These are phyloP conservation scores for Pythium periplocum DNA, from an alignment of 352 stramenopile species.

Conservation along the genomic window DNA sequence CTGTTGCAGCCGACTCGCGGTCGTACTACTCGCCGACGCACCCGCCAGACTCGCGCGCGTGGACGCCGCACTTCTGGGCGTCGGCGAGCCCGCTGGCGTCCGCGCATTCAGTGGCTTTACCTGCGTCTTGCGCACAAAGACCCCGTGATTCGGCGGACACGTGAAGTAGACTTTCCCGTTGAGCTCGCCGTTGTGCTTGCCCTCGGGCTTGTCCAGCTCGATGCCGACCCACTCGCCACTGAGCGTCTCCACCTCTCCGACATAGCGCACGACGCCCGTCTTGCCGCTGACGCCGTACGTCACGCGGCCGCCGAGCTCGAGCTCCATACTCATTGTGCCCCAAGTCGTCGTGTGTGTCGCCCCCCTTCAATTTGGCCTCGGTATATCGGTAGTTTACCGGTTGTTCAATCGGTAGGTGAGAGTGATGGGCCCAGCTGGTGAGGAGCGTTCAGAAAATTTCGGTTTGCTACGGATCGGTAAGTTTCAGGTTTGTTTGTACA, in stretches of 20 bases:
- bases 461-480: too few relatives aligned
- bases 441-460: too few relatives aligned
- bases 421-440: too few relatives aligned
- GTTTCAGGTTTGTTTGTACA: too few relatives aligned
- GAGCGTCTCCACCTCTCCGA: constrained; percentile 75
- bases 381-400: not conserved
- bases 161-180: constrained; percentile 80
- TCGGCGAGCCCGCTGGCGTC: not conserved
- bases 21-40: constrained; percentile 5
- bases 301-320: constrained; percentile 57
- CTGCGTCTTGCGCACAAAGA: constrained; percentile 68
- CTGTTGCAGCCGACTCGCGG: constrained; percentile 26
- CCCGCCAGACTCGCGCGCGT: constrained; percentile 1
- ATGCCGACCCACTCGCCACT: constrained; percentile 79
- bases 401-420: not conserved
- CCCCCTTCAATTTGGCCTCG: constrained; percentile 9
- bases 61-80: constrained; percentile 1
- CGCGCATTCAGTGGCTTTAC: constrained; percentile 18
- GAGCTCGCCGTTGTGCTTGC: constrained; percentile 84
- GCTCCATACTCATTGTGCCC: constrained; percentile 19
- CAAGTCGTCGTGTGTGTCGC: not conserved
- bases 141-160: constrained; percentile 58
- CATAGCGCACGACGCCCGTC: constrained; percentile 63
- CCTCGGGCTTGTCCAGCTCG: constrained; percentile 70
- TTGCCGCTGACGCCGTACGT: constrained; percentile 62